Conservation (phyloP, 495 filamentous ascomycete species). For the Penicillium alfredii region DNA sequence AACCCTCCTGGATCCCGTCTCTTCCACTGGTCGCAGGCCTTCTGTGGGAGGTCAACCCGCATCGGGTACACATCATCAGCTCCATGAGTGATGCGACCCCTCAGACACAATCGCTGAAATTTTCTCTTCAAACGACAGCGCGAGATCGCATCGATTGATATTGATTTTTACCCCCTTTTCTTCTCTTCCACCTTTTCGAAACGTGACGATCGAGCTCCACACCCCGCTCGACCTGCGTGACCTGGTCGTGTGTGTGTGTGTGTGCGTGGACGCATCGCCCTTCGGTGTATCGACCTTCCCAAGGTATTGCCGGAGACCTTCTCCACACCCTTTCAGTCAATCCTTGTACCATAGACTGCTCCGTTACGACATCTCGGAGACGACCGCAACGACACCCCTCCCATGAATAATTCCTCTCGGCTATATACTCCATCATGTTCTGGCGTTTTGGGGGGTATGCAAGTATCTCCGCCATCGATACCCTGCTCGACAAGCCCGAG, state of each 20-base stretch:
- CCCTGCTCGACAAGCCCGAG: conserved; percentile 89
- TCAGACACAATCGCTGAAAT: conserved; percentile 25
- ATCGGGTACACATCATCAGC: conserved; percentile 17
- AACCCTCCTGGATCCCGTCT: background rate
- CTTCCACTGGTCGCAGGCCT: background rate
- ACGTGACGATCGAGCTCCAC: background rate
- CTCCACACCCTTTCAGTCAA: conserved; percentile 6
- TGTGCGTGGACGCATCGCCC: conserved; percentile 18
- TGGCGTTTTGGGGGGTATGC: conserved; percentile 99
- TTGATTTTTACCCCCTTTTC: conserved; percentile 4
- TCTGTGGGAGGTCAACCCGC: conserved; percentile 12
- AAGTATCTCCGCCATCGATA: conserved; percentile 92
- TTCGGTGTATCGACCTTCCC: conserved; percentile 14
- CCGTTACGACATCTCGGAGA: conserved; percentile 27
- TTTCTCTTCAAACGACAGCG: conserved; percentile 22
- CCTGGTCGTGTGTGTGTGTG: conserved; percentile 3
- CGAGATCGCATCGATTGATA: conserved; percentile 28
- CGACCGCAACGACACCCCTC: conserved; percentile 25
- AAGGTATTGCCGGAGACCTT: conserved; percentile 10
- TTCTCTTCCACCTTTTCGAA: conserved; percentile 1
- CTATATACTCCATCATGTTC: conserved; percentile 73
- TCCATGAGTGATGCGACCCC: conserved; percentile 19
- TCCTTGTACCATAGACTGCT: conserved; percentile 29
- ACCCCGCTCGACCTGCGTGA: conserved; percentile 9
- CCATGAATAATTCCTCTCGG: conserved; percentile 36